Conservation (phyloP, 306 rosid species). For the Cucurbita maxima region DNA sequence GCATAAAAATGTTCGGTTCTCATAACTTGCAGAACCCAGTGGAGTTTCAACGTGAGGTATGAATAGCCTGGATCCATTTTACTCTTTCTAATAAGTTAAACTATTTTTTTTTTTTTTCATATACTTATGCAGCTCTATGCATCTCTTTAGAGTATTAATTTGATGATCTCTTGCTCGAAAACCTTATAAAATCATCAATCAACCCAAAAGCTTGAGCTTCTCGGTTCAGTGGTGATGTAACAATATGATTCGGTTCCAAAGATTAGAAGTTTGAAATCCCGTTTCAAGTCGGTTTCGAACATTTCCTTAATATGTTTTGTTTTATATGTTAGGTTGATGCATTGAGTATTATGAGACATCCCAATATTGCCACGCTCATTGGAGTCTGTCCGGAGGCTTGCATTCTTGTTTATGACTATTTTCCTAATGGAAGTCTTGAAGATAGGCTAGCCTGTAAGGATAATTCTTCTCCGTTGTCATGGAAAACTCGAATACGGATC, state of each 20-base stretch:
- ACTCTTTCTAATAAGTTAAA: not conserved
- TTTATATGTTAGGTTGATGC: conserved; percentile 44
- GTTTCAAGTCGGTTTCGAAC: not conserved
- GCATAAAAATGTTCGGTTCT: conserved; percentile 46
- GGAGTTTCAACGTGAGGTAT: conserved; percentile 77
- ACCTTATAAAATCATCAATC: not conserved
- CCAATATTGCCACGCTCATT: conserved; percentile 61
- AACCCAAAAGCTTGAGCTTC: not conserved
- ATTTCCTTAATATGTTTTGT: not conserved
- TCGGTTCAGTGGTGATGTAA: not conserved
- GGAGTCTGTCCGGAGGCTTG: conserved; percentile 57
- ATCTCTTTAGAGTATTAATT: not conserved
- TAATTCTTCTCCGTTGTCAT: conserved; percentile 50
- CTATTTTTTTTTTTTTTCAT: not conserved
- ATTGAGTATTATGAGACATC: conserved; percentile 66
- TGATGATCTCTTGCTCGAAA: not conserved
- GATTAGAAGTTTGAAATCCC: not conserved
- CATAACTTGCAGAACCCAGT: conserved; percentile 45
- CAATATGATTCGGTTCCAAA: not conserved
- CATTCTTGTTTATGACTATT: conserved; percentile 64
- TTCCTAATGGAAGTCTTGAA: conserved; percentile 79
- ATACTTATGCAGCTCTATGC: not conserved
- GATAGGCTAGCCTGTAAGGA: conserved; percentile 64
- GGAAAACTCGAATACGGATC: conserved; percentile 68
- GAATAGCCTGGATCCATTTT: not conserved